These are phyloP conservation scores for Penicillium macrosclerotiorum DNA, from an alignment of 495 filamentous ascomycete species.

Conservation along the genomic window DNA sequence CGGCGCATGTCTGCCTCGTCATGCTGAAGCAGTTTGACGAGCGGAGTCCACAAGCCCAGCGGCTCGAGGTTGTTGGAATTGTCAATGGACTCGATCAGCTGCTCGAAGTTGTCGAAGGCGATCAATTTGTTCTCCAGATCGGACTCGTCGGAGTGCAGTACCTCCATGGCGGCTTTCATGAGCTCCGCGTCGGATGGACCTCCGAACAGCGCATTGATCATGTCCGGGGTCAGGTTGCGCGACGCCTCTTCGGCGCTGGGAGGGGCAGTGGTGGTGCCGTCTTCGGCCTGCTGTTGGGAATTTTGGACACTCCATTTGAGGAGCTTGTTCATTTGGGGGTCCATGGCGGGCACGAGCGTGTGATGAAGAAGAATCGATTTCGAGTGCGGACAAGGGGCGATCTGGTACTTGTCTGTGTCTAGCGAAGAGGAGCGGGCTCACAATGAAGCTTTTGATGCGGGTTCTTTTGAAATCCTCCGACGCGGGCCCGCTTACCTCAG, in stretches of 20 bases:
- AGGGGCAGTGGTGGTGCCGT: constrained; percentile 34
- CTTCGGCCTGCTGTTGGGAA: constrained; percentile 44
- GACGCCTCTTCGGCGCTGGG: constrained; percentile 38
- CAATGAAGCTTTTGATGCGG: not conserved
- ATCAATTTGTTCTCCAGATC: constrained; percentile 74
- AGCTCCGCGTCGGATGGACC: constrained; percentile 83
- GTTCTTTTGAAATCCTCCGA: too few species aligned
- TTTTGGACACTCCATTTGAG: constrained; percentile 95
- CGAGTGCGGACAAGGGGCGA: too few species aligned
- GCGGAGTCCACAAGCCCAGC: constrained; percentile 75
- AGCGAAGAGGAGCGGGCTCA: not conserved
- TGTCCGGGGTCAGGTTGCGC: constrained; percentile 57
- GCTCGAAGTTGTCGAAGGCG: constrained; percentile 96
- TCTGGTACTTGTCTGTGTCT: too few species aligned
- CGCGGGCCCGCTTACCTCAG: too few species aligned
- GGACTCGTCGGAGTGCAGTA: constrained; percentile 61
- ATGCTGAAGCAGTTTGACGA: constrained; percentile 65
- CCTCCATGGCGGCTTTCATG: constrained; percentile 79
- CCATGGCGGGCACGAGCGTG: constrained; percentile 33
- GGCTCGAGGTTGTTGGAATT: constrained; percentile 89
- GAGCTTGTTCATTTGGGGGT: constrained; percentile 68
- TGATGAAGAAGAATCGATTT: too few species aligned
- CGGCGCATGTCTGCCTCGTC: constrained; percentile 68
- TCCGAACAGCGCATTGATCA: constrained; percentile 71
- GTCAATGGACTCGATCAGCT: constrained; percentile 86